These are phyloP conservation scores for Calcarisporium arbuscula DNA, from an alignment of 2,329 filamentous ascomycete genomes.

Conservation along the genomic window DNA sequence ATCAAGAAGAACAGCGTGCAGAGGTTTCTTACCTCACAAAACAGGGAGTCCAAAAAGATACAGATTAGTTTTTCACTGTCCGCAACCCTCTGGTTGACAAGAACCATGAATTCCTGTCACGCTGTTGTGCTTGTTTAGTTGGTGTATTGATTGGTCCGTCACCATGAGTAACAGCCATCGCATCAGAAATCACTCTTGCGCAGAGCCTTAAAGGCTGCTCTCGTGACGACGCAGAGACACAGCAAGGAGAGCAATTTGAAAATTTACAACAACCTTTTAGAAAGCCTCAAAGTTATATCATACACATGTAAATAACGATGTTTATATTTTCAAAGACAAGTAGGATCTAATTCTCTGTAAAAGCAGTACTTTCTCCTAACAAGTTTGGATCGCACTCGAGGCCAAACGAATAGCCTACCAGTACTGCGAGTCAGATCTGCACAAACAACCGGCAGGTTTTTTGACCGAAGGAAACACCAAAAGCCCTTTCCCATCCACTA, in stretches of 20 bases:
- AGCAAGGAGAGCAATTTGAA: slow-evolving; percentile 65
- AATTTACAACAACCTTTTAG: slow-evolving; percentile 47
- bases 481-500: slow-evolving; percentile 69
- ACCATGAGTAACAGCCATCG: no score
- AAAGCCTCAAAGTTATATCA: no score
- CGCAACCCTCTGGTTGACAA: no score
- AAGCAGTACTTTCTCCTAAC: slow-evolving; percentile 78
- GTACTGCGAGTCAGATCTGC: slow-evolving; percentile 80
- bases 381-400: slow-evolving; percentile 85
- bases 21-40: slow-evolving; percentile 56
- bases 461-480: slow-evolving; percentile 73
- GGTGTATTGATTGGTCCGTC: no score
- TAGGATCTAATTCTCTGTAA: no score
- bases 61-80: slow-evolving; percentile 19
- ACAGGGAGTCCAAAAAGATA: slow-evolving; percentile 57
- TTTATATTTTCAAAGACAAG: no score
- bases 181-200: slow-evolving; percentile 62
- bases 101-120: no score
- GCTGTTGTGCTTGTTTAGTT: no score
- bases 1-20: slow-evolving; percentile 78
- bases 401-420: slow-evolving; percentile 73
- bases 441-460: slow-evolving; percentile 64
- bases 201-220: slow-evolving; percentile 65
- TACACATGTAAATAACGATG: no score
- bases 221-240: slow-evolving; percentile 63